A percentile compares a stretch with the other conserved stretches of the same genome.
These are phyloP conservation scores for Pyracantha coccinea DNA, from an alignment of 331 rosid genomes.

Conservation along the genomic window DNA sequence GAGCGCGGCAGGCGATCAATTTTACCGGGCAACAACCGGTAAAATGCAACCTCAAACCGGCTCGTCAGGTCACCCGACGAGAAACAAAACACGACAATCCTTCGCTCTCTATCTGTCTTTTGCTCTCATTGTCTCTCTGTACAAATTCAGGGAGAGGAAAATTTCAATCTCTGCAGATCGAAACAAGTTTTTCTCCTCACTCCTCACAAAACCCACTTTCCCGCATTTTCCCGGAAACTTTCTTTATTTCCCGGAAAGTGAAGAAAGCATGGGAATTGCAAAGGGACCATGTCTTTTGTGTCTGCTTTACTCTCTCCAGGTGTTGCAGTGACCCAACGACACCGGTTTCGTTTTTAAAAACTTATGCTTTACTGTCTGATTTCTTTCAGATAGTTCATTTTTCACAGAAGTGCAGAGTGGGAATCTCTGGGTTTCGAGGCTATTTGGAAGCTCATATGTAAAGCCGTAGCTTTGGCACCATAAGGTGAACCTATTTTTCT, in stretches of 20 bases:
- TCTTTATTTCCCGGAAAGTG: slow-evolving; percentile 19
- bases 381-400: slow-evolving; percentile 15
- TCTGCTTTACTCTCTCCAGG: slow-evolving; percentile 41
- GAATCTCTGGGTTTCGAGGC: slow-evolving; percentile 48
- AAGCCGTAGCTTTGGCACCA: slow-evolving; percentile 42
- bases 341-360: slow-evolving; percentile 12
- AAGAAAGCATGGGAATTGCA: slow-evolving; percentile 22
- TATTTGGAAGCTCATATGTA: slow-evolving; percentile 28
- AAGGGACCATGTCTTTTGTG: slow-evolving; percentile 22
- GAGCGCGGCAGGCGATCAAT: not conserved
- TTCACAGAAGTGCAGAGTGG: slow-evolving; percentile 30
- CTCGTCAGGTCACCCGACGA: slow-evolving; percentile 21
- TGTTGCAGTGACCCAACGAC: slow-evolving; percentile 21
- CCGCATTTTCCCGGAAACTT: slow-evolving; percentile 35
- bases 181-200: not conserved
- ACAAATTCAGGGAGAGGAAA: not conserved
- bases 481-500: slow-evolving; percentile 28
- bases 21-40: slow-evolving; percentile 21
- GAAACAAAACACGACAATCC: slow-evolving; percentile 10
- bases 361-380: not conserved
- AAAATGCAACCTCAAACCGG: slow-evolving; percentile 7
- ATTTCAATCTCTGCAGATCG: slow-evolving; percentile 18
- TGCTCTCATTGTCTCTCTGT: not conserved
- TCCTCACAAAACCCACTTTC: slow-evolving; percentile 1
- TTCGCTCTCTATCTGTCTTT: not conserved